phyloP scores from a whole-genome alignment of 257 asterid species.

The Avicennia marina region DNA sequence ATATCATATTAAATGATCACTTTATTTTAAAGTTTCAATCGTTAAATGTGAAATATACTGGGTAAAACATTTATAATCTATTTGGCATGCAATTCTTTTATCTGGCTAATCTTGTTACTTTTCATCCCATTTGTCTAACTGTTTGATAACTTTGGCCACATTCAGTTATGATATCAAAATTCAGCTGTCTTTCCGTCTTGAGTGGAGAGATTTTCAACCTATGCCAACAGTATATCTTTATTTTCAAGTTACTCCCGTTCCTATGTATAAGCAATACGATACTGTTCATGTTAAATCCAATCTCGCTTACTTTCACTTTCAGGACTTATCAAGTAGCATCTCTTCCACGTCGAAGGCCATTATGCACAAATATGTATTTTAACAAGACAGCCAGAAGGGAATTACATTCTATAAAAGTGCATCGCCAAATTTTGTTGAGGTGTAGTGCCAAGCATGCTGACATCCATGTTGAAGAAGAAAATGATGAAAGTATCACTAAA shows the following conservation, averaged over 20 bases:
- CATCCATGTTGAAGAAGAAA: conserved; percentile 23
- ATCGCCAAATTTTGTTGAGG: conserved; percentile 17
- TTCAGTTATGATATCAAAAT: too few species aligned
- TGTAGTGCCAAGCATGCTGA: conserved; percentile 28
- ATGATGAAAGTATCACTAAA: conserved; percentile 38
- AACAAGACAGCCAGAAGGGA: conserved; percentile 14
- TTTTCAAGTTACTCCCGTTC: not conserved
- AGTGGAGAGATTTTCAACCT: too few species aligned
- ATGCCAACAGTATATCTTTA: too few species aligned
- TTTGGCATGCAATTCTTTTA: too few species aligned
- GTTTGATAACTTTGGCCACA: too few species aligned
- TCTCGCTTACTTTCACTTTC: conserved; percentile 19
- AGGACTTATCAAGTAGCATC: conserved; percentile 33
- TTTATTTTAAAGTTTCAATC: too few species aligned
- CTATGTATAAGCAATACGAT: not conserved
- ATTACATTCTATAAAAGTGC: conserved; percentile 16
- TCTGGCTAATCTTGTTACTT: too few species aligned
- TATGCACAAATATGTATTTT: conserved; percentile 13
- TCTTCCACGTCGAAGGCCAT: conserved; percentile 29
- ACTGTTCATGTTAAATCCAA: not conserved
- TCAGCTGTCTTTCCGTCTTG: too few species aligned
- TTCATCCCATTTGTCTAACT: too few species aligned
- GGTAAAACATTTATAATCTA: too few species aligned
- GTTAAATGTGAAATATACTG: too few species aligned
- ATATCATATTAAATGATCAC: too few species aligned